Conservation (phyloP, 768 basidiomycete species). For the Pleurotus platypus region DNA sequence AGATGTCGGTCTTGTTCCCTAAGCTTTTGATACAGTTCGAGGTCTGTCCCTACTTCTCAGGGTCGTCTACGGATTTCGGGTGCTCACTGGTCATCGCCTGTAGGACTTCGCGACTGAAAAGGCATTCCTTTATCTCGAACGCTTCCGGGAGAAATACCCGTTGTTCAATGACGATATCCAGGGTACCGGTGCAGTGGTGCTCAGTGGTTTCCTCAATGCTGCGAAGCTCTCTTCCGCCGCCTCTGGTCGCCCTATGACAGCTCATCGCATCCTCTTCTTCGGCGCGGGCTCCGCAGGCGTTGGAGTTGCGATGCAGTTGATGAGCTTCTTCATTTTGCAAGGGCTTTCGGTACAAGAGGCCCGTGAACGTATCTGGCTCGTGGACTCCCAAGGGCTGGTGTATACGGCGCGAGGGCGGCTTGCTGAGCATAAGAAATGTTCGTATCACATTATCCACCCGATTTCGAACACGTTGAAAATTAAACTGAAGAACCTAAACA, state of each 20-base stretch:
- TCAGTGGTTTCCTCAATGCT: constrained; percentile 88
- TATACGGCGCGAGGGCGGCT: constrained; percentile 70
- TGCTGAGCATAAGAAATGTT: constrained; percentile 83
- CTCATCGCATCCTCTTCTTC: constrained; percentile 87
- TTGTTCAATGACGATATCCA: constrained; percentile 93
- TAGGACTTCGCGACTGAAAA: constrained; percentile 92
- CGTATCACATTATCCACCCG: constrained; percentile 15
- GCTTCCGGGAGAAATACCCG: constrained; percentile 71
- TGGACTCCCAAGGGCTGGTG: constrained; percentile 85
- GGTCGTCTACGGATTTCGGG: background rate
- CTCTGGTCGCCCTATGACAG: constrained; percentile 60
- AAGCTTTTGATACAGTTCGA: constrained; percentile 86
- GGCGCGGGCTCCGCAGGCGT: constrained; percentile 92
- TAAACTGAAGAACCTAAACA: constrained; percentile 20
- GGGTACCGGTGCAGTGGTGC: constrained; percentile 87
- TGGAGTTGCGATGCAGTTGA: constrained; percentile 85
- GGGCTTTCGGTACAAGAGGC: constrained; percentile 79
- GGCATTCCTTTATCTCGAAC: constrained; percentile 81
- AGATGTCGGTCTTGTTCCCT: constrained; percentile 72
- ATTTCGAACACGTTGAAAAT: constrained; percentile 5
- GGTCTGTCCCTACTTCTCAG: constrained; percentile 28
- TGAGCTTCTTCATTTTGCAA: constrained; percentile 84
- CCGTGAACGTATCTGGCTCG: constrained; percentile 71
- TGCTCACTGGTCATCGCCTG: background rate
- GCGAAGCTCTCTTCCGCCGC: constrained; percentile 71